These are phyloP conservation scores for Piper betle DNA, from an alignment of 164 flowering plant genomes.

Conservation along the genomic window DNA sequence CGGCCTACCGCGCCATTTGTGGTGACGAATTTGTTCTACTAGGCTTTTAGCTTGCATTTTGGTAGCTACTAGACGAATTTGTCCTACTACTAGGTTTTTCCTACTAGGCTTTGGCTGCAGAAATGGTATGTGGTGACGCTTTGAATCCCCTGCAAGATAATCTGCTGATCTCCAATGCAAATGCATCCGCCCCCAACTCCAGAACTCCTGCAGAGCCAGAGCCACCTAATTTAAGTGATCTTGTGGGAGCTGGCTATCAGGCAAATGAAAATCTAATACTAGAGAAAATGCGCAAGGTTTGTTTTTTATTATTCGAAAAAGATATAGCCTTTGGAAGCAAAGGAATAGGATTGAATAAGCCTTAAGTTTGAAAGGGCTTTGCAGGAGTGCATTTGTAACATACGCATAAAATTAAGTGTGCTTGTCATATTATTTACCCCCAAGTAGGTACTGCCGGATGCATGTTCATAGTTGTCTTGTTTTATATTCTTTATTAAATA, in stretches of 20 bases:
- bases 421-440: too few species aligned
- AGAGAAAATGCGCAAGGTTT: constrained; percentile 53
- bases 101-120: constrained; percentile 53
- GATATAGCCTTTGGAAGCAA: neutral
- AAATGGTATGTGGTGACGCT: constrained; percentile 39
- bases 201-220: too few species aligned
- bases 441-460: too few species aligned
- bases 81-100: neutral
- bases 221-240: too few species aligned
- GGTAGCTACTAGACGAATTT: too few species aligned
- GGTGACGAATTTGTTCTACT: constrained; percentile 61
- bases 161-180: constrained; percentile 47
- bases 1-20: constrained; percentile 40
- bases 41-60: constrained; percentile 16
- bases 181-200: too few species aligned
- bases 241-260: constrained; percentile 46
- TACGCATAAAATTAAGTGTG: too few species aligned
- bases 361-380: neutral
- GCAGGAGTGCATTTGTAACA: too few species aligned
- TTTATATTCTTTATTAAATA: too few species aligned
- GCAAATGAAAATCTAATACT: constrained; percentile 54
- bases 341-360: neutral
- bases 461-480: too few species aligned
- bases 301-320: neutral
- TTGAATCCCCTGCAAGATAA: constrained; percentile 61